These are phyloP conservation scores for Zhuliangozyma blackwelliae DNA, from an alignment of 1,139 yeast genomes.

Conservation along the genomic window DNA sequence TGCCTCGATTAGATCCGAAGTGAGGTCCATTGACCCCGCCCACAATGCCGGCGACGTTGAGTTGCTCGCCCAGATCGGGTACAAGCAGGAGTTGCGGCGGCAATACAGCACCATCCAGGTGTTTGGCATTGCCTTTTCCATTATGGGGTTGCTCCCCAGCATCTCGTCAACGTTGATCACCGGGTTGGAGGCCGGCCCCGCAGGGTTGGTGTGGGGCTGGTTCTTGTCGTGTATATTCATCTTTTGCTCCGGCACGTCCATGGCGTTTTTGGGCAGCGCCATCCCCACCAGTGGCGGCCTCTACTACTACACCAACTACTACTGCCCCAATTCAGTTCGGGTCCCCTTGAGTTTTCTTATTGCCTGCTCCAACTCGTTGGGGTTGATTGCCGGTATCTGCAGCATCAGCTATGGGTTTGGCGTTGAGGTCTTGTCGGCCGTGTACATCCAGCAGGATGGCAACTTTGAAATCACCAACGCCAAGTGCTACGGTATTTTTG, in stretches of 20 bases:
- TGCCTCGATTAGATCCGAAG: conserved; percentile 21
- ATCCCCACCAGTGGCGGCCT: conserved; percentile 72
- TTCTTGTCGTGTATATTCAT: conserved; percentile 54
- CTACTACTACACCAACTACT: conserved; percentile 50
- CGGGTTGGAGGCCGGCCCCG: conserved; percentile 38
- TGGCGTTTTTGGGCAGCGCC: conserved; percentile 61
- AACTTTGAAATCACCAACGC: conserved; percentile 26
- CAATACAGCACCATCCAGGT: conserved; percentile 45
- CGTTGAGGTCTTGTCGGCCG: conserved; percentile 31
- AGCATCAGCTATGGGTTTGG: conserved; percentile 36
- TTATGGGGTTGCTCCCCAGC: conserved; percentile 49
- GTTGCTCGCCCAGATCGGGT: conserved; percentile 49
- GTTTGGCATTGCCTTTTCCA: conserved; percentile 49
- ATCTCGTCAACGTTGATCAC: conserved; percentile 33
- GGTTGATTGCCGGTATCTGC: conserved; percentile 32
- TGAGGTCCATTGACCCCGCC: conserved; percentile 20
- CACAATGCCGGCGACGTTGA: conserved; percentile 37
- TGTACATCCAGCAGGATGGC: conserved; percentile 24
- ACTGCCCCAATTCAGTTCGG: conserved; percentile 24
- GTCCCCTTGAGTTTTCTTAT: conserved; percentile 42
- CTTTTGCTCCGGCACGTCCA: conserved; percentile 54
- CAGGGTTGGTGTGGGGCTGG: conserved; percentile 69
- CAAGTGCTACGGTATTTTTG: conserved; percentile 32
- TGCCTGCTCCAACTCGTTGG: conserved; percentile 33
- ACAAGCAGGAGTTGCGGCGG: conserved; percentile 47